Evolutionary conservation across 2,329 filamentous ascomycete species (phyloP).

Genomic region (Aspergillus candidus): DNA sequence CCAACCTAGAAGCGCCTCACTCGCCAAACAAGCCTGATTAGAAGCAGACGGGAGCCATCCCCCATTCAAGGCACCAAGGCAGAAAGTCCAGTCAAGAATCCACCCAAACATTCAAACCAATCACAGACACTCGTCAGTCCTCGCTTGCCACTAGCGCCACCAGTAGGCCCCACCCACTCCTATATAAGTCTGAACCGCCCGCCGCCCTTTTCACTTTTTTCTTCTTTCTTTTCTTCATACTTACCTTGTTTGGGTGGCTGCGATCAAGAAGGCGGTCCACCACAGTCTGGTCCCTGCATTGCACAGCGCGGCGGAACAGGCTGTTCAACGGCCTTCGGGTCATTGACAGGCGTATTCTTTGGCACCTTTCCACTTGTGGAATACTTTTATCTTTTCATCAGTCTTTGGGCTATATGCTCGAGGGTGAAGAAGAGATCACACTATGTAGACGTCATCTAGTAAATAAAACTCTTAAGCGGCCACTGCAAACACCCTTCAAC

Average conservation of each 20-base stretch:
- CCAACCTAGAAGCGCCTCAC: too few species aligned
- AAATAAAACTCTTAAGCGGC: too few species aligned
- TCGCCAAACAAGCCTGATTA: neutral
- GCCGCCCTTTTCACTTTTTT: conserved; percentile 20
- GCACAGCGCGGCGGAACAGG: conserved; percentile 51
- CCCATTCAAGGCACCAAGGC: too few species aligned
- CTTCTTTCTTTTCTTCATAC: conserved; percentile 45
- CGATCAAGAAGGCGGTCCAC: conserved; percentile 43
- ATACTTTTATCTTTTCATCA: conserved; percentile 29
- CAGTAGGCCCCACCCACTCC: neutral
- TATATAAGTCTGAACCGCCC: conserved; percentile 14
- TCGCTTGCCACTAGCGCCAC: conserved; percentile 18
- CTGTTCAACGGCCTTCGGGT: conserved; percentile 27
- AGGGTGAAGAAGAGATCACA: conserved; percentile 29
- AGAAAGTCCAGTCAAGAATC: neutral
- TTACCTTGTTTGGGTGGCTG: conserved; percentile 47
- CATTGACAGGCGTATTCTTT: conserved; percentile 38
- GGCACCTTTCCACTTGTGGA: conserved; percentile 27
- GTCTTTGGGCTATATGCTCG: conserved; percentile 23
- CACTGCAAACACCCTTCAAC: too few species aligned
- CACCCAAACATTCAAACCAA: conserved; percentile 2
- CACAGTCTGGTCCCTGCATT: conserved; percentile 50
- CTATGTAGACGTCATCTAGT: too few species aligned
- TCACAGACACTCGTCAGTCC: neutral
- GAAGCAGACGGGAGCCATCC: neutral